Percentiles rank a stretch among this genome's conserved stretches.
phyloP scores from a whole-genome alignment of 2,329 filamentous ascomycete species.

The Didymella arachidicola region DNA sequence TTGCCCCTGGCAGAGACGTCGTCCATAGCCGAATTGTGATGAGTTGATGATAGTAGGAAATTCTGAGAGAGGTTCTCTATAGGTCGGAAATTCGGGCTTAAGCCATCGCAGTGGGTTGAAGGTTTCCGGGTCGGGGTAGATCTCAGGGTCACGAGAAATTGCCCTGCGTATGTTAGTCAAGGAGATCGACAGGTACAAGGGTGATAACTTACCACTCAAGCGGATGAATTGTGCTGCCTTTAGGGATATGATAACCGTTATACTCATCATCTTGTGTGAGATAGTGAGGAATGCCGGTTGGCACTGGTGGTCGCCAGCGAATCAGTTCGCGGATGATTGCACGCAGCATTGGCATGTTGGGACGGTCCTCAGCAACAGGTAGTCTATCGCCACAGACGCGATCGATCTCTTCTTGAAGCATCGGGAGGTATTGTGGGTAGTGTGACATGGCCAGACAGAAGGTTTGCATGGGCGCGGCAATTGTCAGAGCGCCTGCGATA shows the following conservation, averaged over 20 bases:
- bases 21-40: conserved; percentile 64
- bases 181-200: not conserved
- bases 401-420: conserved; percentile 53
- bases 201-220: conserved; percentile 52
- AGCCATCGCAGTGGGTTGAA: conserved; percentile 69
- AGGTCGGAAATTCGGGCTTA: conserved; percentile 61
- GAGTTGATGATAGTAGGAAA: conserved; percentile 63
- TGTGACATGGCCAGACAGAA: conserved; percentile 58
- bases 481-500: conserved; percentile 57
- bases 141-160: conserved; percentile 60
- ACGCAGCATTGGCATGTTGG: conserved; percentile 51
- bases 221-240: conserved; percentile 58
- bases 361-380: conserved; percentile 49
- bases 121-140: conserved; percentile 72
- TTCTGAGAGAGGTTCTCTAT: conserved; percentile 59
- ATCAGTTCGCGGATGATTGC: conserved; percentile 51
- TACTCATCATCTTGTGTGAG: conserved; percentile 65
- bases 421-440: conserved; percentile 54
- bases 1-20: conserved; percentile 57
- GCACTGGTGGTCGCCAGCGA: conserved; percentile 56
- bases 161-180: conserved; percentile 49
- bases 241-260: conserved; percentile 64
- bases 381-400: conserved; percentile 51
- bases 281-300: conserved; percentile 62
- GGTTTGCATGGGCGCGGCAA: conserved; percentile 57